Percentiles rank a stretch among this genome's conserved stretches.
These are phyloP conservation scores for Mortierella sp. DNA, from an alignment of 371 early-diverging fungal genomes.

Conservation along the genomic window DNA sequence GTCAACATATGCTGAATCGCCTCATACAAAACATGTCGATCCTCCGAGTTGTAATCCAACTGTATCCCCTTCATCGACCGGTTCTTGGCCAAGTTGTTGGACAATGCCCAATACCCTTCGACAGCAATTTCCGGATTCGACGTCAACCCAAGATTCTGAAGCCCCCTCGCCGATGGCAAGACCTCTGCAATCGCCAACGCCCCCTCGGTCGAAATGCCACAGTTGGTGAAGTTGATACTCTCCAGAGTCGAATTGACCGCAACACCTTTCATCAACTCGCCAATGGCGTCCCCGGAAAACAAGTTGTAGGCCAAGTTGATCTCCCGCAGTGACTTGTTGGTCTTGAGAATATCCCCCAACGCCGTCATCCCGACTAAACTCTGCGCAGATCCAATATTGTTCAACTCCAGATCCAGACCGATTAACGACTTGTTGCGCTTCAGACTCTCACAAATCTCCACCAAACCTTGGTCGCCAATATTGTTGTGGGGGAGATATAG, in stretches of 20 bases:
- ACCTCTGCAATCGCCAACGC: slow-evolving; percentile 45
- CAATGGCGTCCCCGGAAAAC: slow-evolving; percentile 30
- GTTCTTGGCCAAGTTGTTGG: slow-evolving; percentile 45
- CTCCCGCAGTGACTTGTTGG: slow-evolving; percentile 39
- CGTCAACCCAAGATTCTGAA: slow-evolving; percentile 54
- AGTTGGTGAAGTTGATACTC: slow-evolving; percentile 56
- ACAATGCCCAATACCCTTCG: slow-evolving; percentile 56
- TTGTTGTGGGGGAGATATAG: slow-evolving; percentile 58
- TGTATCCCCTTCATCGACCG: slow-evolving; percentile 56
- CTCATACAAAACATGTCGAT: slow-evolving; percentile 52
- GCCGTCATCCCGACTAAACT: slow-evolving; percentile 37
- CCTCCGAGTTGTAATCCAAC: slow-evolving; percentile 59
- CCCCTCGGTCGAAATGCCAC: slow-evolving; percentile 47
- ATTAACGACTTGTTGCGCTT: slow-evolving; percentile 32
- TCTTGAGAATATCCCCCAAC: slow-evolving; percentile 35
- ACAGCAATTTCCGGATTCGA: slow-evolving; percentile 51
- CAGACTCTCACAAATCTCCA: slow-evolving; percentile 37
- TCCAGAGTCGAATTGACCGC: slow-evolving; percentile 51
- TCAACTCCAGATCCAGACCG: slow-evolving; percentile 55
- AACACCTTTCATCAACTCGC: slow-evolving; percentile 43
- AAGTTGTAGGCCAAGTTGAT: slow-evolving; percentile 54
- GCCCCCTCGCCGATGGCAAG: slow-evolving; percentile 41
- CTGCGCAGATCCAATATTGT: slow-evolving; percentile 45
- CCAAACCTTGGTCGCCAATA: slow-evolving; percentile 57
- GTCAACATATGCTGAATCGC: slow-evolving; percentile 56